Evolutionary conservation across 257 asterid genomes (phyloP).

Genomic region (Solanum verrucosum): DNA sequence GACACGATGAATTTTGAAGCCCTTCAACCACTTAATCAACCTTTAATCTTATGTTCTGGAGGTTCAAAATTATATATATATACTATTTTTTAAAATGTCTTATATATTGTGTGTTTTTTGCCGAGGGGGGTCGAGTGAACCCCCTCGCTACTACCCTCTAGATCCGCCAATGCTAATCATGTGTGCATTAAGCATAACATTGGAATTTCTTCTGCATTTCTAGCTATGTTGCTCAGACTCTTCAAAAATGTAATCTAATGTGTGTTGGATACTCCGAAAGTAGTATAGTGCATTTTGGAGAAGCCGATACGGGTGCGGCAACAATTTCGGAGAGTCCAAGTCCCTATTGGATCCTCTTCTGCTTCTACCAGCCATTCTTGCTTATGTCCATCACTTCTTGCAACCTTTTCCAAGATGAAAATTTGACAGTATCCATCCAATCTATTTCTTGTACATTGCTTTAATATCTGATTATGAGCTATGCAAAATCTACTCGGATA

Average conservation of each 20-base stretch:
- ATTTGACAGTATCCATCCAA: background rate
- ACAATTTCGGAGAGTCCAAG: background rate
- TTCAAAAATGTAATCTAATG: too few relatives aligned
- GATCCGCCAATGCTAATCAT: background rate
- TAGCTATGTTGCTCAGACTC: background rate
- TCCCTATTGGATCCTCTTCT: background rate
- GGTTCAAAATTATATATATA: background rate
- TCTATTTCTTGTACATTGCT: background rate
- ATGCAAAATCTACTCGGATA: background rate
- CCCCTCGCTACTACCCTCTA: too few relatives aligned
- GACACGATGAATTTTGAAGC: background rate
- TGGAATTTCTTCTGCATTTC: background rate
- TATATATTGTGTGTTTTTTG: too few relatives aligned
- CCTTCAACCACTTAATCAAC: fast-evolving
- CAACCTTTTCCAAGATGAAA: background rate
- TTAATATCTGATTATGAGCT: background rate
- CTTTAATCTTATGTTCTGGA: background rate
- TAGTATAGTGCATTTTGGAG: background rate
- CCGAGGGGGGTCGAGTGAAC: too few relatives aligned
- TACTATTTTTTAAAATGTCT: background rate
- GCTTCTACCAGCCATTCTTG: background rate
- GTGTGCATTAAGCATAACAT: background rate
- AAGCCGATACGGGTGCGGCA: background rate
- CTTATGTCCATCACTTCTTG: background rate
- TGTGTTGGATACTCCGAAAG: background rate